These are phyloP conservation scores for Leccinum subtestaceum DNA, from an alignment of 768 basidiomycete species.

Conservation along the genomic window DNA sequence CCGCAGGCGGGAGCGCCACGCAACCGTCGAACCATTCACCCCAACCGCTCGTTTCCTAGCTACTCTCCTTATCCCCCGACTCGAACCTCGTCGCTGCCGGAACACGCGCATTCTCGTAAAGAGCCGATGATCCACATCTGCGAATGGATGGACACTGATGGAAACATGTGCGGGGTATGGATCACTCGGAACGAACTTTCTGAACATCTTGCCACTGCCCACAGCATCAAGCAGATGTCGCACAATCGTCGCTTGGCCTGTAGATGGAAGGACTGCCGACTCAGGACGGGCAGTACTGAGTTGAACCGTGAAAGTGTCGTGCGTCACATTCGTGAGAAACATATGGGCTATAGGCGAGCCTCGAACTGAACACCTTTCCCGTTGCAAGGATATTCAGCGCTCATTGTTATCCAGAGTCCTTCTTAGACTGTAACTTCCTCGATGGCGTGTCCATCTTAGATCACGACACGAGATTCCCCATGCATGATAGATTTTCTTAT, in stretches of 20 bases:
- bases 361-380: no score
- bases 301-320: conserved; percentile 19
- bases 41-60: not conserved
- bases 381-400: not conserved
- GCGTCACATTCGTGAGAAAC: conserved; percentile 16
- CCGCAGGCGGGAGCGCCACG: no score
- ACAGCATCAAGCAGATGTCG: not conserved
- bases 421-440: no score
- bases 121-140: not conserved
- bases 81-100: conserved; percentile 3
- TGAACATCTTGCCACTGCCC: conserved; percentile 8
- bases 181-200: conserved; percentile 1
- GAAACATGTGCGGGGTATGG: not conserved
- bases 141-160: conserved; percentile 5
- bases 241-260: not conserved
- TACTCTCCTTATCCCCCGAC: not conserved
- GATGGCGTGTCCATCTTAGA: not conserved
- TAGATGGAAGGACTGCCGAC: conserved; percentile 10
- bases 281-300: not conserved
- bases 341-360: conserved; percentile 12
- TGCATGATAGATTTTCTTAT: not conserved
- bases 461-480: no score
- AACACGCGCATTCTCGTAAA: not conserved
- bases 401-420: not conserved
- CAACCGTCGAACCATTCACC: not conserved